A percentile compares a stretch with the other conserved stretches of the same genome.
phyloP scores from a whole-genome alignment of 768 basidiomycete genomes.

The Chalciporus pseudorubinellus region DNA sequence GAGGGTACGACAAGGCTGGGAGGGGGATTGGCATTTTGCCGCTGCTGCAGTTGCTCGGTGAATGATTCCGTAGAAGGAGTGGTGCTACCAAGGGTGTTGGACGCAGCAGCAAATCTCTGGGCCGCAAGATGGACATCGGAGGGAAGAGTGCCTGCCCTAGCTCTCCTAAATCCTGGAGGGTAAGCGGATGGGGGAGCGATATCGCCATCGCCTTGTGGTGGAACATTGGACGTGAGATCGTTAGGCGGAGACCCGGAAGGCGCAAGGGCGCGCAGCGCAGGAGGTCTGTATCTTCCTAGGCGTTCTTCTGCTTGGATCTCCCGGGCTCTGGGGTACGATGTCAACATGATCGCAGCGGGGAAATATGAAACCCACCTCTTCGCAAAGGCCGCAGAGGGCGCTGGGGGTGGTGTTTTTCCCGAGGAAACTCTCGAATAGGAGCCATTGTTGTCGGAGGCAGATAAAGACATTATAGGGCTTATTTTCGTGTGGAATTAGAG shows the following conservation, averaged over 20 bases:
- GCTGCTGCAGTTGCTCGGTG: constrained; percentile 44
- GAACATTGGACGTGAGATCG: constrained; percentile 57
- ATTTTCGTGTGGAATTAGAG: constrained; percentile 66
- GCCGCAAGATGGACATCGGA: constrained; percentile 90
- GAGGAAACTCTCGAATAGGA: constrained; percentile 80
- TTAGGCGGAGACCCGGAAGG: constrained; percentile 72
- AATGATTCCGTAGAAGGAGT: constrained; percentile 49
- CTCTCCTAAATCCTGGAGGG: constrained; percentile 86
- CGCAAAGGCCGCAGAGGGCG: constrained; percentile 85
- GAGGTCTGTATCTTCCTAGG: constrained; percentile 72
- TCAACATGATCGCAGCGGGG: constrained; percentile 18
- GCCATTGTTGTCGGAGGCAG: constrained; percentile 76
- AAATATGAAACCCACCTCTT: constrained; percentile 59
- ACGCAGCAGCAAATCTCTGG: constrained; percentile 73
- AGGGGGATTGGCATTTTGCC: constrained; percentile 36
- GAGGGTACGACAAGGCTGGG: constrained; percentile 45
- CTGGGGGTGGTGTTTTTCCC: constrained; percentile 88
- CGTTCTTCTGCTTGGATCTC: constrained; percentile 81
- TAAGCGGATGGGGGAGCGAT: constrained; percentile 70
- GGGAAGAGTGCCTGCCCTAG: constrained; percentile 96
- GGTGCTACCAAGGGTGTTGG: constrained; percentile 52
- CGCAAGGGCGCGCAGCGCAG: constrained; percentile 67
- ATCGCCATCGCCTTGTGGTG: constrained; percentile 56
- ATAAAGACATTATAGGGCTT: constrained; percentile 87
- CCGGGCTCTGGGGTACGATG: constrained; percentile 56